Evolutionary conservation across 768 basidiomycete genomes (phyloP).

Genomic region (Vararia minispora): DNA sequence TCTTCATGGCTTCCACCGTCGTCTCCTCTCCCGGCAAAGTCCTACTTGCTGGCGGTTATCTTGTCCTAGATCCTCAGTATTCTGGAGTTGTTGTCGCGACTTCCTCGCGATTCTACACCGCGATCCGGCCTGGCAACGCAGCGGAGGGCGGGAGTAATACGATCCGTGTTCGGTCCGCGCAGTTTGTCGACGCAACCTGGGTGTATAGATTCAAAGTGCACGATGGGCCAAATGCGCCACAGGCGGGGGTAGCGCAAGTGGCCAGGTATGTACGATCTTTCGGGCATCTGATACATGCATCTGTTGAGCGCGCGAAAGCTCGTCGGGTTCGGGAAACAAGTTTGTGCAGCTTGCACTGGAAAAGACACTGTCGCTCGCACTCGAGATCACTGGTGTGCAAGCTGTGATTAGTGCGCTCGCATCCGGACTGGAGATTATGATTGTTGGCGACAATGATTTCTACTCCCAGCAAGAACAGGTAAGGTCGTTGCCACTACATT

Average conservation of each 20-base stretch:
- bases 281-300: not conserved
- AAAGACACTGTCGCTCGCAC: constrained; percentile 56
- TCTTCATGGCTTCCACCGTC: constrained; percentile 37
- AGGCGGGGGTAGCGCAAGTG: constrained; percentile 20
- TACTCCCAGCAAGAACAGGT: constrained; percentile 91
- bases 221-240: constrained; percentile 8
- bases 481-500: constrained; percentile 13
- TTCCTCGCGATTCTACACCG: constrained; percentile 88
- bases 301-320: constrained; percentile 7
- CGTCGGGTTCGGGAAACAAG: constrained; percentile 51
- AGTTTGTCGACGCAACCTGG: constrained; percentile 81
- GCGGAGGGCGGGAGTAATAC: no score
- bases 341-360: constrained; percentile 89
- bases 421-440: constrained; percentile 60
- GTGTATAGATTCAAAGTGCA: constrained; percentile 43
- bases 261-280: constrained; percentile 6
- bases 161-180: constrained; percentile 79
- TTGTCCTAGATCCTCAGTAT: constrained; percentile 83
- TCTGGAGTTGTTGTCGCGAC: constrained; percentile 86
- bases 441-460: constrained; percentile 94
- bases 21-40: constrained; percentile 95
- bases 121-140: constrained; percentile 34
- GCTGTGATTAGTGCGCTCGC: constrained; percentile 31
- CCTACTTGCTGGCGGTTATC: constrained; percentile 90
- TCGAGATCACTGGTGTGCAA: constrained; percentile 42